Percentiles rank a stretch among this genome's conserved stretches.
These are phyloP conservation scores for Backusella macrospora DNA, from an alignment of 192 early-diverging fungal genomes.

Conservation along the genomic window DNA sequence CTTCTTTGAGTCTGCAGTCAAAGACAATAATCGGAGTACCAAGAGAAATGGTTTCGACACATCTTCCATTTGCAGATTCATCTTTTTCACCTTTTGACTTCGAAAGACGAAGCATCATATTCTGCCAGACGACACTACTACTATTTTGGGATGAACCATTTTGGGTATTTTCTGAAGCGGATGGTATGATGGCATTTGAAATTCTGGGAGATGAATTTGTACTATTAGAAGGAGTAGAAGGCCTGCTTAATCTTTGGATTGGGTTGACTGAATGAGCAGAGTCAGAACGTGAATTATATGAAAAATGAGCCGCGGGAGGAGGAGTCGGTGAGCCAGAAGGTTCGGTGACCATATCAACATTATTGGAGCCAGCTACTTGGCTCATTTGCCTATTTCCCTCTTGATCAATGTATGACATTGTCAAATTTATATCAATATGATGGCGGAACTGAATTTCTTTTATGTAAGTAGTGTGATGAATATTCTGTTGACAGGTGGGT, in stretches of 20 bases:
- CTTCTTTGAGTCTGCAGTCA: conserved; percentile 40
- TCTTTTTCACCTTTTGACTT: conserved; percentile 17
- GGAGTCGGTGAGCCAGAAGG: conserved; percentile 4
- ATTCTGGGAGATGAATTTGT: background rate
- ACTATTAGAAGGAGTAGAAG: conserved; percentile 1
- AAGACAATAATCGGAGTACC: conserved; percentile 29
- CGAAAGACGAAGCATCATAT: conserved; percentile 19
- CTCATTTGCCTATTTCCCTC: background rate
- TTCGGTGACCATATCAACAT: background rate
- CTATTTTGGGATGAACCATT: conserved; percentile 1
- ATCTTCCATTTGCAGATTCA: background rate
- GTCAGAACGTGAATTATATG: background rate
- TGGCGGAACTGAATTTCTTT: conserved; percentile 37
- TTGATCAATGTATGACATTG: conserved; percentile 27
- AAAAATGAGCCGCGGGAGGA: conserved; percentile 11
- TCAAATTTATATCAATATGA: conserved; percentile 27
- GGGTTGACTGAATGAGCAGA: background rate
- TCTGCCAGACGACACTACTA: conserved; percentile 11
- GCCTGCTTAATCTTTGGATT: background rate
- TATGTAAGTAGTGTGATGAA: conserved; percentile 32
- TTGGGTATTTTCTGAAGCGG: background rate
- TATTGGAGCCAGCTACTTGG: background rate
- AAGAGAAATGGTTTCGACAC: conserved; percentile 19
- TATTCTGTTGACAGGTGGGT: conserved; percentile 35
- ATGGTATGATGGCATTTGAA: background rate